Percentiles rank a stretch among this genome's conserved stretches.
phyloP scores from a whole-genome alignment of 2,329 filamentous ascomycete genomes.

The Hypomyces perniciosus region DNA sequence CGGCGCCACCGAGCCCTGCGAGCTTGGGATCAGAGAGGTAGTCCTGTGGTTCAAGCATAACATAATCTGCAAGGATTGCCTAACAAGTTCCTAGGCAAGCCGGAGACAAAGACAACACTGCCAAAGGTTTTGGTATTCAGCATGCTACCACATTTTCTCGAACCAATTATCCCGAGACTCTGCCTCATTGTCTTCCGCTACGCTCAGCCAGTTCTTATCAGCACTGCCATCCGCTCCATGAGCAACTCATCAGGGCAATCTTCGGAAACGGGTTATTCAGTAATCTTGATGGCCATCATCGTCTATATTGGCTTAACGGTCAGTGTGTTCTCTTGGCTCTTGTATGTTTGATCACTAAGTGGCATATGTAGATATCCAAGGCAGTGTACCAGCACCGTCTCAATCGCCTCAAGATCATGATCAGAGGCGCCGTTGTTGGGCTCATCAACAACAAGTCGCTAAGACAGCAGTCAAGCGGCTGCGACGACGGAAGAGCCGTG shows the following conservation, averaged over 20 bases:
- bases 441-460: conserved; percentile 31
- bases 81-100: no score
- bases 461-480: conserved; percentile 13
- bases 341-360: background rate
- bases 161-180: no score
- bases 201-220: background rate
- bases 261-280: conserved; percentile 17
- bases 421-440: conserved; percentile 29
- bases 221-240: background rate
- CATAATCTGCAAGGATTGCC: no score
- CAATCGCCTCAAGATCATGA: conserved; percentile 28
- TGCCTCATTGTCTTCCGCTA: background rate
- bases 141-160: no score
- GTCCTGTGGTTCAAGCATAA: no score
- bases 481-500: conserved; percentile 28
- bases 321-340: background rate
- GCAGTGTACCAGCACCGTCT: conserved; percentile 26
- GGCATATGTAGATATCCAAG: conserved; percentile 23
- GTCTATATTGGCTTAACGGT: conserved; percentile 35
- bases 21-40: conserved; percentile 6
- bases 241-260: no score
- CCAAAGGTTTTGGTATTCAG: no score
- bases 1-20: background rate
- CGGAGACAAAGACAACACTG: no score
- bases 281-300: conserved; percentile 26